These are phyloP conservation scores for Sphagnurus paluster DNA, from an alignment of 1,284 basidiomycete species.

Conservation along the genomic window DNA sequence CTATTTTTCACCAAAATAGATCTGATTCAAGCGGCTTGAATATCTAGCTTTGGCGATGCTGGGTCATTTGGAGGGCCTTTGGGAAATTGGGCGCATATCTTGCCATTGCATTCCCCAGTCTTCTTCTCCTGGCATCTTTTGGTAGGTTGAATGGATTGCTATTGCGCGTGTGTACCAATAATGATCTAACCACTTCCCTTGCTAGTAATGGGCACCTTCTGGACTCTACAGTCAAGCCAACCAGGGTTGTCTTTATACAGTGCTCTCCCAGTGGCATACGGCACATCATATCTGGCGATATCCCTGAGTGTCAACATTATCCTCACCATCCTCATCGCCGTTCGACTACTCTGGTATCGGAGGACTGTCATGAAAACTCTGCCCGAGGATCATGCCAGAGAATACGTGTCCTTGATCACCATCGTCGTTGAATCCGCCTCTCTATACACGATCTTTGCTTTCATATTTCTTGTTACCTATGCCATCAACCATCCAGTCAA, in stretches of 20 bases:
- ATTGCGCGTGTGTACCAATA: too few species aligned
- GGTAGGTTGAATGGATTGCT: conserved; percentile 33
- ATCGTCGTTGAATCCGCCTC: conserved; percentile 44
- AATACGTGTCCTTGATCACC: conserved; percentile 41
- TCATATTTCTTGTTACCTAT: conserved; percentile 46
- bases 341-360: conserved; percentile 38
- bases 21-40: neutral
- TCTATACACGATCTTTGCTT: conserved; percentile 41
- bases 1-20: neutral
- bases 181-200: neutral
- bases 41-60: conserved; percentile 43
- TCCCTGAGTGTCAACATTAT: conserved; percentile 46
- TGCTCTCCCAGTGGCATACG: conserved; percentile 37
- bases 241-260: conserved; percentile 43
- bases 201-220: conserved; percentile 42
- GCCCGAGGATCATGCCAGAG: conserved; percentile 32
- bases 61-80: conserved; percentile 44
- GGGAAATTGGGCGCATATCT: conserved; percentile 31
- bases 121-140: conserved; percentile 38
- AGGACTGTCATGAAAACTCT: conserved; percentile 30
- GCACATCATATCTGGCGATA: conserved; percentile 42
- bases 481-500: conserved; percentile 39
- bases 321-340: conserved; percentile 41
- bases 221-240: conserved; percentile 44
- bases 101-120: conserved; percentile 32